A percentile compares a stretch with the other conserved stretches of the same genome.
phyloP scores from a whole-genome alignment of 441 rosid species.

The Melastoma candidum region DNA sequence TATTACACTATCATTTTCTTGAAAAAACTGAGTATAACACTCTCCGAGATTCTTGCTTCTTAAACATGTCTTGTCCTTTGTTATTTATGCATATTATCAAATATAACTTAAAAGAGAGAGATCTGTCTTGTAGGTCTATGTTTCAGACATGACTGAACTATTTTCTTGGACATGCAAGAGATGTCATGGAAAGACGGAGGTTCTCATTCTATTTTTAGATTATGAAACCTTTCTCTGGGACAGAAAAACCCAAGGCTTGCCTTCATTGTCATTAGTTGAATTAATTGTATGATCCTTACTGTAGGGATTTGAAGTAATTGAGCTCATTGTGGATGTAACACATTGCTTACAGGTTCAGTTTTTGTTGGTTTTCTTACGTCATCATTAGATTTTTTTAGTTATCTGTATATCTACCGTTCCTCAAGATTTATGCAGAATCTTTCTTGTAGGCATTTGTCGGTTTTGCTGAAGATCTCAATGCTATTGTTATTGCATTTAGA shows the following conservation, averaged over 20 bases:
- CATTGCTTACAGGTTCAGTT: slow-evolving; percentile 69
- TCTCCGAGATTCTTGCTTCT: too few species aligned
- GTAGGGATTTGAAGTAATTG: slow-evolving; percentile 80
- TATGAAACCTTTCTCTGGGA: background rate
- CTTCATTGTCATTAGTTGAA: too few species aligned
- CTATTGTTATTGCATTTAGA: slow-evolving; percentile 81
- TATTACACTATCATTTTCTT: background rate
- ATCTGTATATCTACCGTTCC: too few species aligned
- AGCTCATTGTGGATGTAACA: slow-evolving; percentile 66
- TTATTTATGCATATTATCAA: too few species aligned
- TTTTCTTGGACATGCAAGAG: slow-evolving; percentile 83
- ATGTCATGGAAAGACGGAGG: slow-evolving; percentile 71
- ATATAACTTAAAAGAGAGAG: too few species aligned
- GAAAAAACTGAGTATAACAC: too few species aligned
- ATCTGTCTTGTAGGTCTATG: slow-evolving; percentile 47
- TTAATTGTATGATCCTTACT: too few species aligned
- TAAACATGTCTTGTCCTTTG: too few species aligned
- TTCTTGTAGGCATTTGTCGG: slow-evolving; percentile 73
- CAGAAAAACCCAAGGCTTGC: too few species aligned
- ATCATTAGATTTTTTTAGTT: too few species aligned
- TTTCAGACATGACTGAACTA: slow-evolving; percentile 68
- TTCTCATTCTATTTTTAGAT: slow-evolving; percentile 14
- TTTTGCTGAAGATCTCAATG: slow-evolving; percentile 71
- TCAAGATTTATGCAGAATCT: too few species aligned
- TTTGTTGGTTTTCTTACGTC: too few species aligned